Conservation (phyloP, 306 rosid species). For the Delonix regia region DNA sequence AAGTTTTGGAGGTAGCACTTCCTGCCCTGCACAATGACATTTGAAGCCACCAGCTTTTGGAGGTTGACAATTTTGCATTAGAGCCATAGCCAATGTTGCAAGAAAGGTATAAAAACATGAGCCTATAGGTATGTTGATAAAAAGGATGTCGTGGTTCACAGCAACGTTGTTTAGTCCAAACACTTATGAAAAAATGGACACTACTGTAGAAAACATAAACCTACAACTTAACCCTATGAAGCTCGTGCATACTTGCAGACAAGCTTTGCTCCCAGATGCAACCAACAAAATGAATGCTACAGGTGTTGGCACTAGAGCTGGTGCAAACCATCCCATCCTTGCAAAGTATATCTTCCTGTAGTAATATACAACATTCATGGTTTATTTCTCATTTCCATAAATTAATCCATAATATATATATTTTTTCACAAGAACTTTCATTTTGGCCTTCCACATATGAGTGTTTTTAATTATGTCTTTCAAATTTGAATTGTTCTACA, state of each 20-base stretch:
- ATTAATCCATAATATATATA: not conserved
- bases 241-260: slow-evolving; percentile 41
- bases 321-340: slow-evolving; percentile 61
- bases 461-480: too few species aligned
- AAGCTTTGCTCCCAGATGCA: slow-evolving; percentile 38
- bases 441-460: too few species aligned
- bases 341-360: slow-evolving; percentile 52
- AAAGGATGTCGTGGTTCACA: slow-evolving; percentile 59
- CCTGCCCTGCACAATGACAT: slow-evolving; percentile 70
- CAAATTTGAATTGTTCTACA: too few species aligned
- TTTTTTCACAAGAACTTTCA: too few species aligned
- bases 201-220: slow-evolving; percentile 50
- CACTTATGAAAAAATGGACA: slow-evolving; percentile 52
- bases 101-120: slow-evolving; percentile 58
- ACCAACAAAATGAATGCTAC: slow-evolving; percentile 48
- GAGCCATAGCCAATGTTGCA: slow-evolving; percentile 67
- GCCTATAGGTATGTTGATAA: slow-evolving; percentile 59
- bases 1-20: slow-evolving; percentile 72
- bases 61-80: slow-evolving; percentile 30
- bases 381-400: not conserved
- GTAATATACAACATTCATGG: slow-evolving; percentile 9
- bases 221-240: slow-evolving; percentile 57
- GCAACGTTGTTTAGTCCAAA: slow-evolving; percentile 58
- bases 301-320: slow-evolving; percentile 54
- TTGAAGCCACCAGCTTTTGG: slow-evolving; percentile 35